Conservation (phyloP, 148 eudicot genomes). For the Rheum nobile region DNA sequence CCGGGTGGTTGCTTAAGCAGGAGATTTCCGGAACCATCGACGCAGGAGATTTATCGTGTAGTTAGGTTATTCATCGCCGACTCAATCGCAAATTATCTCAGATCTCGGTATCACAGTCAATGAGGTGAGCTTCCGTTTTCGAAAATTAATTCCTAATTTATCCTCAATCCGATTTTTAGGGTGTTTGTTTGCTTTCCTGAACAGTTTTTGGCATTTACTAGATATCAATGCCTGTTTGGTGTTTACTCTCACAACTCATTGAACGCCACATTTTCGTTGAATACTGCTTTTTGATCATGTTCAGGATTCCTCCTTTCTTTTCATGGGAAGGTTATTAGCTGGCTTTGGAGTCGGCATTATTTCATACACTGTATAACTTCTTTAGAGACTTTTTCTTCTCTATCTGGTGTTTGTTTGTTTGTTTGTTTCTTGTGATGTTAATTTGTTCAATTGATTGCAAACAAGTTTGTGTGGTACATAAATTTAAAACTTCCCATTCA, state of each 20-base stretch:
- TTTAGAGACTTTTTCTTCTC: not conserved
- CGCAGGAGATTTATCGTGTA: conserved; percentile 14
- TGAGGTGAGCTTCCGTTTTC: conserved; percentile 29
- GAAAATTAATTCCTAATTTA: not conserved
- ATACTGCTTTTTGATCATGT: not conserved
- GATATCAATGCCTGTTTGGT: not conserved
- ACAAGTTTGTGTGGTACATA: conserved; percentile 79
- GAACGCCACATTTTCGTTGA: not conserved
- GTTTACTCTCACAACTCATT: not conserved
- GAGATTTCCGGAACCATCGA: no score
- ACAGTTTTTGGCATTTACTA: conserved; percentile 67
- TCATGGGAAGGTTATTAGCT: conserved; percentile 85
- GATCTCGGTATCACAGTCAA: conserved; percentile 60
- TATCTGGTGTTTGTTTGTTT: not conserved
- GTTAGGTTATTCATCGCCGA: conserved; percentile 91
- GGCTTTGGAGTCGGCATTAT: conserved; percentile 96
- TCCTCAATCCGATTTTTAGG: no score
- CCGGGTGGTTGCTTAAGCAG: no score
- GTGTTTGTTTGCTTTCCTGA: not conserved
- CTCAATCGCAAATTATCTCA: conserved; percentile 51
- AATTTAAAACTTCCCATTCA: not conserved
- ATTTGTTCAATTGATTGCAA: not conserved
- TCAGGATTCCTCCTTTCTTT: conserved; percentile 73
- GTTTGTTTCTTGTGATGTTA: not conserved
- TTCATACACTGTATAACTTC: conserved; percentile 55